These are phyloP conservation scores for Venturia oleaginea DNA, from an alignment of 2,329 filamentous ascomycete species.

Conservation along the genomic window DNA sequence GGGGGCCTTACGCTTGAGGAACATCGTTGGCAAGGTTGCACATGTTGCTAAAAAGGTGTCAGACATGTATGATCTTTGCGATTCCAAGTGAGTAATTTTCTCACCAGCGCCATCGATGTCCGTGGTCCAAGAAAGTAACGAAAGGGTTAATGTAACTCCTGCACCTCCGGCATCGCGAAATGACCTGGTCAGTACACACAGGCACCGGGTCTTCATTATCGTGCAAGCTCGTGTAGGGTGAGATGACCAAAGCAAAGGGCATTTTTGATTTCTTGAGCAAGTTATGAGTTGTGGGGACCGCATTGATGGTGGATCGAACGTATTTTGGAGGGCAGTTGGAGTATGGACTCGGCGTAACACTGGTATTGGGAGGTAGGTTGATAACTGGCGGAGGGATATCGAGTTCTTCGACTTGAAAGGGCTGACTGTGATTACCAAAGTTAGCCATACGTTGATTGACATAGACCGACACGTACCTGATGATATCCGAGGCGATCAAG, in stretches of 20 bases:
- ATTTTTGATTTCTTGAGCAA: slow-evolving; percentile 94
- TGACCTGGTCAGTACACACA: slow-evolving; percentile 92
- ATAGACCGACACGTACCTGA: slow-evolving; percentile 27
- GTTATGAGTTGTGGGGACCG: slow-evolving; percentile 83
- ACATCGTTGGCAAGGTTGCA: slow-evolving; percentile 98
- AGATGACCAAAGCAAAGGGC: slow-evolving; percentile 90
- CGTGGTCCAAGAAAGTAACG: slow-evolving; percentile 90
- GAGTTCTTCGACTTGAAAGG: slow-evolving; percentile 87
- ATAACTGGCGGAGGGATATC: slow-evolving; percentile 87
- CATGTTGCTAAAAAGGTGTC: slow-evolving; percentile 57
- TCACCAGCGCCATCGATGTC: slow-evolving; percentile 84
- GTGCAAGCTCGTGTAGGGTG: slow-evolving; percentile 87
- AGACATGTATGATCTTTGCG: slow-evolving; percentile 67
- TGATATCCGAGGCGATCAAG: slow-evolving; percentile 82
- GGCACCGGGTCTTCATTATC: slow-evolving; percentile 81
- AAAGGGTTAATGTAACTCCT: slow-evolving; percentile 97
- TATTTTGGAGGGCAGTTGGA: slow-evolving; percentile 92
- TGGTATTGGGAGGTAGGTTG: slow-evolving; percentile 79
- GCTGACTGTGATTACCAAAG: slow-evolving; percentile 52
- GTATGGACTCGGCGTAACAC: slow-evolving; percentile 80
- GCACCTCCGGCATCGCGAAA: slow-evolving; percentile 90
- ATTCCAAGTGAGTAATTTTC: too few relatives aligned
- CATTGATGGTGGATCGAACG: slow-evolving; percentile 89
- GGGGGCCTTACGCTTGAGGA: slow-evolving; percentile 57
- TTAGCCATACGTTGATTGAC: neutral